A percentile compares a stretch with the other conserved stretches of the same genome.
Evolutionary conservation across 768 basidiomycete species (phyloP).

Genomic region (Agaricus blazei): DNA sequence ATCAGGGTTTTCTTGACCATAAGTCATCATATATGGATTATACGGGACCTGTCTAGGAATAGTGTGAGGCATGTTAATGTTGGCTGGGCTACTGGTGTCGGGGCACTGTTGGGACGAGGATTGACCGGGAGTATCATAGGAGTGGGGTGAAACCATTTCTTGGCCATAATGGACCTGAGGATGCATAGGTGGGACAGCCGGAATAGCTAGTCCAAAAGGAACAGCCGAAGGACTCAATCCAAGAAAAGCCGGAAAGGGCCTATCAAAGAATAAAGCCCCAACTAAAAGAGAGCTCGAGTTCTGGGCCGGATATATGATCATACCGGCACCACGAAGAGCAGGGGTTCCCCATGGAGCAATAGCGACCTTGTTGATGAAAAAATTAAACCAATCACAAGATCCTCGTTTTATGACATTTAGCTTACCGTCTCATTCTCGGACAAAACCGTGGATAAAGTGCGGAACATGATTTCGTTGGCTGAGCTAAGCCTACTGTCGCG

Average conservation of each 20-base stretch:
- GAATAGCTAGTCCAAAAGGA: slow-evolving; percentile 24
- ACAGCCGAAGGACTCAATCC: slow-evolving; percentile 17
- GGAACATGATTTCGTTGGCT: slow-evolving; percentile 51
- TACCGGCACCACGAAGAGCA: slow-evolving; percentile 40
- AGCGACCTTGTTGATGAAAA: slow-evolving; percentile 33
- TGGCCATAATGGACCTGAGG: slow-evolving; percentile 26
- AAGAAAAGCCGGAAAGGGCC: slow-evolving; percentile 44
- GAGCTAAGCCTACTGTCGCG: slow-evolving; percentile 41
- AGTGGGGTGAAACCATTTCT: slow-evolving; percentile 20
- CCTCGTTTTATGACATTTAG: slow-evolving; percentile 8
- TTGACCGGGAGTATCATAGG: slow-evolving; percentile 29
- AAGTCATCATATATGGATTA: slow-evolving; percentile 30
- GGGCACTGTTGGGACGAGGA: slow-evolving; percentile 31
- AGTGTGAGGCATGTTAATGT: slow-evolving; percentile 19
- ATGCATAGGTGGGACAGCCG: slow-evolving; percentile 23
- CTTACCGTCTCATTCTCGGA: slow-evolving; percentile 50
- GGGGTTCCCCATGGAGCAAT: slow-evolving; percentile 47
- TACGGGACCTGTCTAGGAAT: slow-evolving; percentile 25
- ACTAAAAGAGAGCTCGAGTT: slow-evolving; percentile 48
- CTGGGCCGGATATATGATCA: slow-evolving; percentile 48
- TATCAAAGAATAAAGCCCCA: slow-evolving; percentile 43
- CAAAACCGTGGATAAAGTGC: slow-evolving; percentile 46
- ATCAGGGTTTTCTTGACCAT: slow-evolving; percentile 12
- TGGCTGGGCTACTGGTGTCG: slow-evolving; percentile 29
- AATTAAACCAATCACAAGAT: neutral